Percentiles rank a stretch among this genome's conserved stretches.
Conservation (phyloP, 2,329 filamentous ascomycete genomes). For the Magnaporthiopsis incrustans region DNA sequence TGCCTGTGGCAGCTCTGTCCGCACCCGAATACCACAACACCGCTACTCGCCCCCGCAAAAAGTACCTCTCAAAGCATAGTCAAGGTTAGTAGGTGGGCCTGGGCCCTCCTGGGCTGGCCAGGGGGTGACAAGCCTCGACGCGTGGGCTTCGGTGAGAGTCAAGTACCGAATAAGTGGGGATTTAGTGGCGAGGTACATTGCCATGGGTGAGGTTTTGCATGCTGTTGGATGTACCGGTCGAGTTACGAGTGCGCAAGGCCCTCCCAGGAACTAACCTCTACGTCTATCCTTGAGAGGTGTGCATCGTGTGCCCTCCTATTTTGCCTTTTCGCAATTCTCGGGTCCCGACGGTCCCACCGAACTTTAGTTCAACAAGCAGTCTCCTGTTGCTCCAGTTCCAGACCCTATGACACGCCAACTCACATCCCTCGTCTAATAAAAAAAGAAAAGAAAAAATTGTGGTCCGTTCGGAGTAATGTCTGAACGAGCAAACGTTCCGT, state of each 20-base stretch:
- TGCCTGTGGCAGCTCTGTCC: neutral
- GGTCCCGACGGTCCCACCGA: neutral
- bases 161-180: no score
- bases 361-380: neutral
- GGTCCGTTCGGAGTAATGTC: constrained; percentile 18
- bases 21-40: neutral
- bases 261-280: no score
- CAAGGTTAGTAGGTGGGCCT: no score
- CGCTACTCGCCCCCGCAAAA: neutral
- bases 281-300: no score
- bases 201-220: no score
- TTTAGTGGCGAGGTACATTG: no score
- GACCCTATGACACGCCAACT: neutral
- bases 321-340: neutral
- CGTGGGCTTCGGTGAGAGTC: no score
- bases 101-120: no score
- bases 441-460: neutral
- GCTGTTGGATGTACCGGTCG: no score
- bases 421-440: neutral
- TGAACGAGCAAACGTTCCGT: constrained; percentile 15
- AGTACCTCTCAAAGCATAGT: neutral
- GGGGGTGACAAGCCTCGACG: no score
- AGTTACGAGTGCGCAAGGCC: no score
- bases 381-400: neutral
- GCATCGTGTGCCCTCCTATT: neutral